phyloP scores from a whole-genome alignment of 495 filamentous ascomycete genomes.

The Hypoxylon lienhwacheense region DNA sequence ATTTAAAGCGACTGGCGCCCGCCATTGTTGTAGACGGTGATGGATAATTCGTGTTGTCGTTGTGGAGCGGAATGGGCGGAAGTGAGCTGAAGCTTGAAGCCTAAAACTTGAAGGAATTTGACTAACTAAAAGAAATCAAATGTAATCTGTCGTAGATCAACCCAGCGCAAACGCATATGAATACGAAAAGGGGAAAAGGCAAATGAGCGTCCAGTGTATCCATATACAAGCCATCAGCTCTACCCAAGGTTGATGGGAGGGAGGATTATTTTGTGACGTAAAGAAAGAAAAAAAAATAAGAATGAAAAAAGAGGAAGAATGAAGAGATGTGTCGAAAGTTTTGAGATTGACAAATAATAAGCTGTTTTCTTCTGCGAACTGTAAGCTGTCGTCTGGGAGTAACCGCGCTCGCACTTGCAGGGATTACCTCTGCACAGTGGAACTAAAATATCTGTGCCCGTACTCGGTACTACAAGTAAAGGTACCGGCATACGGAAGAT shows the following conservation, averaged over 20 bases:
- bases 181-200: constrained; percentile 1
- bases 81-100: constrained; percentile 4
- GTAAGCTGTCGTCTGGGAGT: constrained; percentile 25
- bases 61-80: constrained; percentile 15
- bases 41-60: constrained; percentile 12
- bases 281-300: constrained; percentile 1
- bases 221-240: constrained; percentile 20
- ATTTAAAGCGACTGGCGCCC: constrained; percentile 79
- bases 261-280: neutral
- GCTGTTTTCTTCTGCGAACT: constrained; percentile 7
- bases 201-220: constrained; percentile 1
- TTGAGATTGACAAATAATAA: constrained; percentile 18
- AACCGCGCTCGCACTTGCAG: constrained; percentile 28
- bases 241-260: neutral
- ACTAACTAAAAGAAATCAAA: constrained; percentile 1
- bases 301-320: neutral
- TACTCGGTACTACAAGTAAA: too few species aligned
- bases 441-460: too few species aligned
- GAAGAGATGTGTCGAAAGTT: neutral
- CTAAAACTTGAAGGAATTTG: neutral
- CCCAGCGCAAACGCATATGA: constrained; percentile 22
- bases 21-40: constrained; percentile 58
- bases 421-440: too few species aligned
- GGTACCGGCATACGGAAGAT: neutral
- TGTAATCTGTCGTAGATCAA: too few species aligned